Percentiles rank a stretch among this genome's conserved stretches.
These are phyloP conservation scores for Omphalotus guepiniiformis DNA, from an alignment of 768 basidiomycete genomes.

Conservation along the genomic window DNA sequence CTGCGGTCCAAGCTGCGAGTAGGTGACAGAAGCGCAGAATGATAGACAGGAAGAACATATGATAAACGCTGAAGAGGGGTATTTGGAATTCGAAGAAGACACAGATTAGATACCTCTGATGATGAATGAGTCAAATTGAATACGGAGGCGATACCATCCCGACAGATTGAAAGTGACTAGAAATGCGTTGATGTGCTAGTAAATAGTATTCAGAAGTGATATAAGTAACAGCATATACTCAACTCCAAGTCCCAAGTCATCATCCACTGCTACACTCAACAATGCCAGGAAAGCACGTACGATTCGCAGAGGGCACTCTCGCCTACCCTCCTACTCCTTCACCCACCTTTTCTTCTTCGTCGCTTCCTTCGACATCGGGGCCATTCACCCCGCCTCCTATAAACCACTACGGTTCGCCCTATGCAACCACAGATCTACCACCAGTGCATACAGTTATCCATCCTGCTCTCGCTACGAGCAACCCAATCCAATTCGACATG, in stretches of 20 bases:
- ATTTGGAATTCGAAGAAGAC: no score
- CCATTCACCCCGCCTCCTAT: slow-evolving; percentile 14
- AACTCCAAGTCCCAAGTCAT: not conserved
- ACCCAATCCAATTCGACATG: slow-evolving; percentile 14
- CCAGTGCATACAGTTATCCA: slow-evolving; percentile 8
- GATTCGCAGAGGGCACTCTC: no score
- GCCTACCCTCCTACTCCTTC: slow-evolving; percentile 17
- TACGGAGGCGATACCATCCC: slow-evolving; percentile 6
- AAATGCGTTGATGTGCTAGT: slow-evolving; percentile 3
- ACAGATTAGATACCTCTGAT: no score
- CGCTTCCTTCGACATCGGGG: slow-evolving; percentile 18
- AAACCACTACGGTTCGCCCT: slow-evolving; percentile 2
- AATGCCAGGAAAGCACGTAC: slow-evolving; percentile 12
- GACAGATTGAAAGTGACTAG: no score
- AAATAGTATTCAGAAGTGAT: not conserved
- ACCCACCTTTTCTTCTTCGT: slow-evolving; percentile 12
- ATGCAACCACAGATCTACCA: not conserved
- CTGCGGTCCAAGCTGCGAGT: no score
- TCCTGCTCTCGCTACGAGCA: slow-evolving; percentile 2
- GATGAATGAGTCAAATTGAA: no score
- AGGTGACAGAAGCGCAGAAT: no score
- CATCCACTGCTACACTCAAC: not conserved
- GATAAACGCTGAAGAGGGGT: no score
- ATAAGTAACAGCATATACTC: not conserved
- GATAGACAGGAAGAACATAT: no score